A percentile compares a stretch with the other conserved stretches of the same genome.
These are phyloP conservation scores for Zostera marina DNA, from an alignment of 116 monocot species.

Conservation along the genomic window DNA sequence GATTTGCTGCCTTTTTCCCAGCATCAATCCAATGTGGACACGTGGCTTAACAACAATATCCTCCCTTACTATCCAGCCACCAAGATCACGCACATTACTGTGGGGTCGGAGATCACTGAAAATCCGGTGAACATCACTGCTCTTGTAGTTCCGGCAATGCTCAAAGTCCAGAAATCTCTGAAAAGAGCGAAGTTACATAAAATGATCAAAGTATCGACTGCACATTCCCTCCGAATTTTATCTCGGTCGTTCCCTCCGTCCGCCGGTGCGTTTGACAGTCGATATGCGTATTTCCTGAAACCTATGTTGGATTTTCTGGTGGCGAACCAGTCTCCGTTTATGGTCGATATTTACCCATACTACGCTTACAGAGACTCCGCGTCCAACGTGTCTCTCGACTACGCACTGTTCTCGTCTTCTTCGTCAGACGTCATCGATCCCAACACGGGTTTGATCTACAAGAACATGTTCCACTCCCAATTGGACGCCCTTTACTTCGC, in stretches of 20 bases:
- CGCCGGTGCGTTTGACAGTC: conserved; percentile 85
- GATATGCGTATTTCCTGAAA: conserved; percentile 67
- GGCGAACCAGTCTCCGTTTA: conserved; percentile 71
- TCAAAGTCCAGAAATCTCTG: conserved; percentile 51
- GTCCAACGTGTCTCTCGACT: conserved; percentile 59
- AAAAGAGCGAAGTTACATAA: conserved; percentile 63
- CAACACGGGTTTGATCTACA: conserved; percentile 83
- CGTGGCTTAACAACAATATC: conserved; percentile 80
- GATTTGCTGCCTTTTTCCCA: conserved; percentile 77
- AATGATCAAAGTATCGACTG: conserved; percentile 66
- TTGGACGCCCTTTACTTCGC: conserved; percentile 74
- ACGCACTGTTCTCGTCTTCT: conserved; percentile 48
- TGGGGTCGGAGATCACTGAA: conserved; percentile 81
- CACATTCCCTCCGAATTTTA: conserved; percentile 66
- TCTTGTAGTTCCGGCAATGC: conserved; percentile 73
- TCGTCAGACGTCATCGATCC: conserved; percentile 76
- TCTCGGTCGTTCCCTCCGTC: conserved; percentile 84
- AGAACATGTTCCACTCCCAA: conserved; percentile 88
- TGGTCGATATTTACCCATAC: conserved; percentile 87
- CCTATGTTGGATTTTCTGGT: conserved; percentile 85
- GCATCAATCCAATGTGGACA: conserved; percentile 76
- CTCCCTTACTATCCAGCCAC: conserved; percentile 75
- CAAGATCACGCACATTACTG: conserved; percentile 72
- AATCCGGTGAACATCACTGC: conserved; percentile 47
- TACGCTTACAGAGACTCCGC: conserved; percentile 77